phyloP scores from a whole-genome alignment of 495 filamentous ascomycete species.

The Penicillium ucsense region DNA sequence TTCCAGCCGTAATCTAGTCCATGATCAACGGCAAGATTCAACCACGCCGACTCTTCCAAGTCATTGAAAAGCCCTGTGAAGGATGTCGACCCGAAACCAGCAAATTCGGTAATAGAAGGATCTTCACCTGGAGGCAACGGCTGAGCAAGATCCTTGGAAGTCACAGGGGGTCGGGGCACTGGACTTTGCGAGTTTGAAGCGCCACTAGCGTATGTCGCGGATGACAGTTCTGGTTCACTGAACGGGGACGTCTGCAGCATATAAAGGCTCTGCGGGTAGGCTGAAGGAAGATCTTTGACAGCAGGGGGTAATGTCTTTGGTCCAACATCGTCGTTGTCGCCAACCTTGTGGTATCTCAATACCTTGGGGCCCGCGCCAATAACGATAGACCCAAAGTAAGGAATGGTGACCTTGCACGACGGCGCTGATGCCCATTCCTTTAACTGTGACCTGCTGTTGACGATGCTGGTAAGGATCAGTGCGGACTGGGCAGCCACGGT shows the following conservation, averaged over 20 bases:
- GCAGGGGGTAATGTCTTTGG: neutral
- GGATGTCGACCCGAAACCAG: conserved; percentile 12
- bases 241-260: conserved; percentile 20
- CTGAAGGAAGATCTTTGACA: neutral
- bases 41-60: conserved; percentile 17
- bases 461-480: conserved; percentile 33
- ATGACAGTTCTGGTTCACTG: conserved; percentile 9
- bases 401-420: conserved; percentile 29
- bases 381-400: conserved; percentile 37
- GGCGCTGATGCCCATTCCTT: neutral
- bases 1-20: conserved; percentile 34
- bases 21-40: conserved; percentile 19
- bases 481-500: conserved; percentile 39
- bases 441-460: conserved; percentile 1
- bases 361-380: conserved; percentile 25
- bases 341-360: conserved; percentile 1
- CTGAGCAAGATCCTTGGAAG: conserved; percentile 5
- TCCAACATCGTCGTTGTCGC: neutral
- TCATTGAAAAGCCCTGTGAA: conserved; percentile 16
- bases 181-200: neutral
- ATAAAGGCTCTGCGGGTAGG: neutral
- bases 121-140: conserved; percentile 11
- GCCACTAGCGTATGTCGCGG: neutral
- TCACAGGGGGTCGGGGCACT: neutral
- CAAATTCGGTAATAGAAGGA: conserved; percentile 2